phyloP scores from a whole-genome alignment of 2,329 filamentous ascomycete species.

The Coniochaeta sp. region DNA sequence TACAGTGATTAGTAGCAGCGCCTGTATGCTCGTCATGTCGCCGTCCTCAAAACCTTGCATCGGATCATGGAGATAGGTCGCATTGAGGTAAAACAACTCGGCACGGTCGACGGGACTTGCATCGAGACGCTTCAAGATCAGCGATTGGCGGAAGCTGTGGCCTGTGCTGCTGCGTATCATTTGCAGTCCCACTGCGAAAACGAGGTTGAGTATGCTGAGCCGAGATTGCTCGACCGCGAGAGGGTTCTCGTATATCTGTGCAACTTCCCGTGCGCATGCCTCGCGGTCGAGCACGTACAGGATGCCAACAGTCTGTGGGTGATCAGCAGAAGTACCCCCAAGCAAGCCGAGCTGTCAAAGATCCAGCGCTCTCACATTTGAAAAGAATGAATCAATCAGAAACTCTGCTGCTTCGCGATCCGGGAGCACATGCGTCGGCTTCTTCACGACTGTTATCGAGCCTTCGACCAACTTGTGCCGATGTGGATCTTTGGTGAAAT shows the following conservation, averaged over 20 bases:
- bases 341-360: not conserved
- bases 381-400: not conserved
- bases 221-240: constrained; percentile 21
- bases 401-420: not conserved
- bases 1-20: constrained; percentile 26
- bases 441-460: constrained; percentile 16
- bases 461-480: constrained; percentile 25
- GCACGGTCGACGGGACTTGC: constrained; percentile 19
- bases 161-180: not conserved
- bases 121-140: not conserved
- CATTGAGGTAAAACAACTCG: constrained; percentile 25
- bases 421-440: constrained; percentile 6
- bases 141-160: not conserved
- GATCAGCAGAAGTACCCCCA: not conserved
- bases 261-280: constrained; percentile 20
- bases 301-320: constrained; percentile 14
- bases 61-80: constrained; percentile 23
- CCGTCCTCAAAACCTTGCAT: constrained; percentile 26
- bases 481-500: constrained; percentile 25
- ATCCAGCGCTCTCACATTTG: not conserved
- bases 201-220: constrained; percentile 16
- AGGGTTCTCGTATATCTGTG: constrained; percentile 19
- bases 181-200: not conserved
- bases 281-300: constrained; percentile 21
- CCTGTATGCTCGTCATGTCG: constrained; percentile 23